phyloP scores from a whole-genome alignment of 495 filamentous ascomycete genomes.

The Podospora conica region DNA sequence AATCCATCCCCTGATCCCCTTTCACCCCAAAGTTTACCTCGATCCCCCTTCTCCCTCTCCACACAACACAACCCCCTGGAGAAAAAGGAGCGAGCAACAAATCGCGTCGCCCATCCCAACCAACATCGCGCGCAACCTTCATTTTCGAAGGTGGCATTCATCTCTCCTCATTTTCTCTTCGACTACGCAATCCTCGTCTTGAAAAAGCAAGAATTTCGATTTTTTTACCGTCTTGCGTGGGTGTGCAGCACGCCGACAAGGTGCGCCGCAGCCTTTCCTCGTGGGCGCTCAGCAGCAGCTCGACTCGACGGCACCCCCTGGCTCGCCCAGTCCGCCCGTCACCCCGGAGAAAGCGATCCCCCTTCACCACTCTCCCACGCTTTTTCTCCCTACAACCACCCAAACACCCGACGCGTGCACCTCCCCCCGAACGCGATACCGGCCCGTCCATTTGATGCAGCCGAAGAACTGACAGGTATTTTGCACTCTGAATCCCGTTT shows the following conservation, averaged over 20 bases:
- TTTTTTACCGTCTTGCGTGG: not conserved
- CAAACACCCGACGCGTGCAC: constrained; percentile 15
- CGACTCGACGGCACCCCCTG: constrained; percentile 15
- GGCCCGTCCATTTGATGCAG: constrained; percentile 15
- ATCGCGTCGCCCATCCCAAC: not conserved
- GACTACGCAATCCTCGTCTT: not conserved
- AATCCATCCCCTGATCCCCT: not conserved
- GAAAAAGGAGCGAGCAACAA: constrained; percentile 8
- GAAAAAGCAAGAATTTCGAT: not conserved
- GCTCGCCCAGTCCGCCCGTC: constrained; percentile 19
- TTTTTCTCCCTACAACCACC: constrained; percentile 12
- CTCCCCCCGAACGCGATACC: constrained; percentile 19
- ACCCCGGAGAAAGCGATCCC: constrained; percentile 22
- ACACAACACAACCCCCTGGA: constrained; percentile 11
- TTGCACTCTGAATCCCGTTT: not conserved
- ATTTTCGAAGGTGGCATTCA: not conserved
- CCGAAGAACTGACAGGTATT: constrained; percentile 19
- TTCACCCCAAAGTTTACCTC: constrained; percentile 2
- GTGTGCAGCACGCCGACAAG: not conserved
- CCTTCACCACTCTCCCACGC: constrained; percentile 15
- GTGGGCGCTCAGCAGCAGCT: constrained; percentile 1
- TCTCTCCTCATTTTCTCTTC: not conserved
- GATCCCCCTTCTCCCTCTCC: not conserved
- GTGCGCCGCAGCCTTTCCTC: constrained; percentile 4
- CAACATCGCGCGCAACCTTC: not conserved